Conservation (phyloP, 2,329 filamentous ascomycete species). For the Cercospora berteroae region DNA sequence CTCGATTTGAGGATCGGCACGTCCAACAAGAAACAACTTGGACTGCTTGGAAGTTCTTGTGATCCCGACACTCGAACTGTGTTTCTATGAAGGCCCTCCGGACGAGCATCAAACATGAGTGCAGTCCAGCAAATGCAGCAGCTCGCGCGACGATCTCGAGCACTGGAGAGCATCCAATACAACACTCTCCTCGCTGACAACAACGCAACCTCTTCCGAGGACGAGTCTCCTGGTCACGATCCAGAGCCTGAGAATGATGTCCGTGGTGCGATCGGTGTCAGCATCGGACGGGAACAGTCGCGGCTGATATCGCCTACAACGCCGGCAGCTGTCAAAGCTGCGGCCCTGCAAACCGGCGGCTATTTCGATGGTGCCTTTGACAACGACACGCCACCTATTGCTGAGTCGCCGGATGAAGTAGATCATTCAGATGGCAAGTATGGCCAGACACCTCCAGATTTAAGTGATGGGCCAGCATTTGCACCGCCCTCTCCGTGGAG, state of each 20-base stretch:
- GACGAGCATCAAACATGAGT: not conserved
- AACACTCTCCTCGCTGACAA: conserved; percentile 41
- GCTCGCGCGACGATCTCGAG: conserved; percentile 27
- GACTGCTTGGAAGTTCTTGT: not conserved
- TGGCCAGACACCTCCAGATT: not conserved
- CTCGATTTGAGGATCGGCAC: not conserved
- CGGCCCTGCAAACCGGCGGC: conserved; percentile 49
- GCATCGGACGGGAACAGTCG: conserved; percentile 58
- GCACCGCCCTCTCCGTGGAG: conserved; percentile 49
- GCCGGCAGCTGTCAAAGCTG: conserved; percentile 59
- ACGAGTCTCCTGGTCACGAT: conserved; percentile 34
- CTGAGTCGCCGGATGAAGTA: conserved; percentile 12
- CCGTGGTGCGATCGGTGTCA: conserved; percentile 55
- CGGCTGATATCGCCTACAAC: conserved; percentile 57
- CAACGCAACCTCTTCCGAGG: conserved; percentile 46
- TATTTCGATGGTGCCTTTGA: conserved; percentile 43
- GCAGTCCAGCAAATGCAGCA: not conserved
- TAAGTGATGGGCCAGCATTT: not conserved
- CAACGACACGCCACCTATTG: not conserved
- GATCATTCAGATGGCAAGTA: not conserved
- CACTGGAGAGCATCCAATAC: conserved; percentile 44
- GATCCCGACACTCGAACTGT: not conserved
- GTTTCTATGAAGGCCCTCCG: not conserved
- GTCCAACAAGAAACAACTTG: not conserved
- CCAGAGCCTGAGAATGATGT: conserved; percentile 40